Percentiles rank a stretch among this genome's conserved stretches.
Conservation (phyloP, 257 asterid genomes). For the Ligustrum vulgare region DNA sequence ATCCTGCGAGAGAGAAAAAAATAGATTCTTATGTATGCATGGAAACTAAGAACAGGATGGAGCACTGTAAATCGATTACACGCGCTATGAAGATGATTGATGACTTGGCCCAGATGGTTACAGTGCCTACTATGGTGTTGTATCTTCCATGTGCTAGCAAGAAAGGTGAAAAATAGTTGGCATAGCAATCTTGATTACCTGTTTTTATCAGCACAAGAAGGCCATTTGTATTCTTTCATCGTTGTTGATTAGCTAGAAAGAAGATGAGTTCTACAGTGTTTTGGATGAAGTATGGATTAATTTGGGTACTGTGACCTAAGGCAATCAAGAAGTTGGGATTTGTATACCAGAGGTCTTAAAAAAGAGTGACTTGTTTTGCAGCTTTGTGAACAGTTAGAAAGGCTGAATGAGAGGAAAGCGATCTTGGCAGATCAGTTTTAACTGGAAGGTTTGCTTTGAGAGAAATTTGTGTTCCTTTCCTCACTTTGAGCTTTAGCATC, state of each 20-base stretch:
- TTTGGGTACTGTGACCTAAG: background rate
- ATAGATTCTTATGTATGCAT: background rate
- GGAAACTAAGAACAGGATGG: background rate
- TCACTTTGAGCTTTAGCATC: background rate
- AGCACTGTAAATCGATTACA: constrained; percentile 13
- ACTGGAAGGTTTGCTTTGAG: background rate
- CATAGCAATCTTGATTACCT: constrained; percentile 18
- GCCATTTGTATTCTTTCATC: background rate
- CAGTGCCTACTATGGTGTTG: background rate
- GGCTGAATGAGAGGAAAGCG: background rate
- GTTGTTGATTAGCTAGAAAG: background rate
- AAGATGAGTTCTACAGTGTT: background rate
- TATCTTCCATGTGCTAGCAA: constrained; percentile 22
- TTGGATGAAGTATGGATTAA: background rate
- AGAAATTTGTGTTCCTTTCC: background rate
- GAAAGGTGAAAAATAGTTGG: constrained; percentile 4
- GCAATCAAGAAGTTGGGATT: background rate
- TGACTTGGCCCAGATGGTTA: background rate
- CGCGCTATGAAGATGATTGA: constrained; percentile 10
- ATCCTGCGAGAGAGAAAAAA: constrained; percentile 60
- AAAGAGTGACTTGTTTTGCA: background rate
- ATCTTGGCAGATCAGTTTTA: background rate
- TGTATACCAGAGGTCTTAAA: background rate
- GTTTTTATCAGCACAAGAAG: constrained; percentile 17
- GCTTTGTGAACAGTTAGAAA: background rate